Base-by-base conservation (phyloP, 805 yeast genomes). In the Scheffersomyces amazonensis region DNA sequence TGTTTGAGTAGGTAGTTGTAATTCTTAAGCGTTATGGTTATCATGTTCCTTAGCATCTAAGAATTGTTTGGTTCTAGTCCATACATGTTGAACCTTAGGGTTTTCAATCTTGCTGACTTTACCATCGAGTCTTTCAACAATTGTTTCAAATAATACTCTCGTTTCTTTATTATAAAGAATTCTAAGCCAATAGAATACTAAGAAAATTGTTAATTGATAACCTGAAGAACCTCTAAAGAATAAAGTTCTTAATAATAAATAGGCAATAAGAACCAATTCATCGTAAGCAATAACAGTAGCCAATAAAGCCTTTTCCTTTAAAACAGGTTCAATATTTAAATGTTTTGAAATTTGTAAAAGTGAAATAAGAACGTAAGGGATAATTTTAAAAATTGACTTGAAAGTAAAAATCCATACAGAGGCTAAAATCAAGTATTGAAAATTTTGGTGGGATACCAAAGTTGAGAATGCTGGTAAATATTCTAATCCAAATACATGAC, bases 381-480 rank as follows among this genome's bases (percentile, higher is more conserved):
- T 42, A 31, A 85, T 48, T 54, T 83, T 84, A 64, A 80, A 82
- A 4, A 77, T 60, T 1, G 89, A 81, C 43, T 74, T 70, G 61
- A 85, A 78, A 28, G 83, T 76, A 39, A 82, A 58, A 34, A 78
- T 53, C 91, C 91, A 85, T 15, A 78, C 61, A 3, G 56, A 19
- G 0, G 81, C 75, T 39, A 84, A 59, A 3, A 76, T 44, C 38
- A 80, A 62, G 52, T 76, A 78, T 60, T 87, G 96, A 68, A 84
- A 84, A 56, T 86, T 85, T 48, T 79, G 87, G 17, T 87, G 77
- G 8, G 89, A 80, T 38, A 87, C 53, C 54, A 89, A 64, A 4
- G 81, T 77, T 39, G 75, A 73, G 53, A 79, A 71, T 4, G 81
- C 71, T 5, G 95, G 95, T 43, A 64, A 55, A 36, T 73, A 68